Percentiles rank a stretch among this genome's conserved stretches.
These are phyloP conservation scores for Striga asiatica DNA, from an alignment of 257 asterid genomes.

Conservation along the genomic window DNA sequence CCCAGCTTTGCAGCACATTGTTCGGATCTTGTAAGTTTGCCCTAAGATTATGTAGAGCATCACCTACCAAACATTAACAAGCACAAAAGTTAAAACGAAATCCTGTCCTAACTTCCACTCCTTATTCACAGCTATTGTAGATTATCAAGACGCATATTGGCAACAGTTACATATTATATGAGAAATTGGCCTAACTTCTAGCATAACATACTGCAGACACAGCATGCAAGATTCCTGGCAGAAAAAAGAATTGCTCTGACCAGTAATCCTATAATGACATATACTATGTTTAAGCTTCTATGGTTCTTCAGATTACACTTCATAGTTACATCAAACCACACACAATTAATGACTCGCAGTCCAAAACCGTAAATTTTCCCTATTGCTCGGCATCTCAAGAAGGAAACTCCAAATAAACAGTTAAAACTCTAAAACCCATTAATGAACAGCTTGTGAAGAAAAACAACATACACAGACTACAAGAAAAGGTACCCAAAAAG, in stretches of 20 bases:
- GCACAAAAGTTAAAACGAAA: not conserved
- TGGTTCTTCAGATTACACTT: not conserved
- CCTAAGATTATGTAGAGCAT: conserved; percentile 81
- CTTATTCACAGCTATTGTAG: too few species aligned
- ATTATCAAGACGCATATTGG: not conserved
- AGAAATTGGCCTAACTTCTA: not conserved
- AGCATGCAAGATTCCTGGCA: not conserved
- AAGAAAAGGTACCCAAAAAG: not conserved
- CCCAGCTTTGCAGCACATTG: conserved; percentile 97
- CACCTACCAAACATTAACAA: conserved; percentile 45
- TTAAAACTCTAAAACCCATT: not conserved
- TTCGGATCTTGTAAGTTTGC: conserved; percentile 80
- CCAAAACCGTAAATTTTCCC: not conserved
- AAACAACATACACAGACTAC: not conserved
- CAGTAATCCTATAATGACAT: conserved; percentile 1
- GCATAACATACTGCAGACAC: not conserved
- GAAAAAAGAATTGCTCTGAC: not conserved
- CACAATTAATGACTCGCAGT: not conserved
- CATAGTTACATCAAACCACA: not conserved
- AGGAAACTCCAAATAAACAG: conserved; percentile 9
- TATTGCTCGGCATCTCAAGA: not conserved
- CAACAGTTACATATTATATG: not conserved
- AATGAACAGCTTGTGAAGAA: too few species aligned
- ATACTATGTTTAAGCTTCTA: not conserved
- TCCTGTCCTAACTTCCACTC: too few species aligned